Percentiles rank a stretch among this genome's conserved stretches.
Conservation (phyloP, 768 basidiomycete genomes). For the Sarcomyxa edulis region DNA sequence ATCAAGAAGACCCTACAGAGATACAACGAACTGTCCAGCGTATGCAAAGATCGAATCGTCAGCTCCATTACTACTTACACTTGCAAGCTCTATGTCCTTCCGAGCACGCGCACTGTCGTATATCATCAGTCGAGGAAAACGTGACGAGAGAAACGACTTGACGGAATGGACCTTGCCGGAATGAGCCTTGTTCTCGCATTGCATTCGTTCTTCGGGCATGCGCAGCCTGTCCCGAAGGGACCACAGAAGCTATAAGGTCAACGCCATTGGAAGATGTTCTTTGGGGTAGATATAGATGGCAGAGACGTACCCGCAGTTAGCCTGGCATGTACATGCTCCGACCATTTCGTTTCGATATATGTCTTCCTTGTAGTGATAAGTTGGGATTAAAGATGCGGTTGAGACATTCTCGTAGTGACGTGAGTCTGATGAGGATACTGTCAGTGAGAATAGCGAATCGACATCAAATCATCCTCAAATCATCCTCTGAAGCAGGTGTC, state of each 20-base stretch:
- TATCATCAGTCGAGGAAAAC: background rate
- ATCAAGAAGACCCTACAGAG: background rate
- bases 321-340: slow-evolving; percentile 25
- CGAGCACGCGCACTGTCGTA: slow-evolving; percentile 30
- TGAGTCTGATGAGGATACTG: too few relatives aligned
- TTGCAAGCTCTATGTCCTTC: slow-evolving; percentile 27
- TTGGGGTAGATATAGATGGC: background rate
- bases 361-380: background rate
- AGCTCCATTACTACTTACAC: slow-evolving; percentile 13
- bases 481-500: too few relatives aligned
- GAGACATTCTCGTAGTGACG: background rate
- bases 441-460: too few relatives aligned
- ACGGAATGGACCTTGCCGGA: slow-evolving; percentile 25
- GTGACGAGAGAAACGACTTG: too few relatives aligned
- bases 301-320: slow-evolving; percentile 20
- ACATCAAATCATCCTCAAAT: too few relatives aligned
- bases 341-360: slow-evolving; percentile 18
- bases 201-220: slow-evolving; percentile 29
- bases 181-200: slow-evolving; percentile 33
- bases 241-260: slow-evolving; percentile 30
- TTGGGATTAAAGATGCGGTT: background rate
- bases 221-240: slow-evolving; percentile 28
- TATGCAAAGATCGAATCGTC: background rate
- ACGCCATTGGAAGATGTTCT: too few relatives aligned
- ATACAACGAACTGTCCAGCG: background rate